Percentiles rank a stretch among this genome's conserved stretches.
Evolutionary conservation across 2,329 filamentous ascomycete genomes (phyloP).

Genomic region (Diplodia corticola): DNA sequence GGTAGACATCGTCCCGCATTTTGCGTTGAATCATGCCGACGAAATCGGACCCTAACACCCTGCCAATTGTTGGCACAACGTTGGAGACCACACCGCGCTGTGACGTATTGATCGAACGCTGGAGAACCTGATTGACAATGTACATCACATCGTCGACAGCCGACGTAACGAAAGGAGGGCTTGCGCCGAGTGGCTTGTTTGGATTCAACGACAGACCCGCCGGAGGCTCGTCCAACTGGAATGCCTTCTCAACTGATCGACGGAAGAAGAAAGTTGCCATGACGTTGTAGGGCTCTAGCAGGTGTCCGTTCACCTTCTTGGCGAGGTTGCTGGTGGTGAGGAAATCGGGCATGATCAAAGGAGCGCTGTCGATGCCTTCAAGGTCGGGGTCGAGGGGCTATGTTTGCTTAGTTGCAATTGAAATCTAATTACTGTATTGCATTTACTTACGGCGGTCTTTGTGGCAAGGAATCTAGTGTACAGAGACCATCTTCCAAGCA

Average conservation of each 20-base stretch:
- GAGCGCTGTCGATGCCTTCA: constrained; percentile 52
- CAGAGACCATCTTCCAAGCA: constrained; percentile 90
- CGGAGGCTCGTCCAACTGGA: constrained; percentile 91
- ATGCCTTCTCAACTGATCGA: constrained; percentile 93
- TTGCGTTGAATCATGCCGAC: constrained; percentile 96
- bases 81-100: constrained; percentile 75
- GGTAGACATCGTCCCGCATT: constrained; percentile 95
- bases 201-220: constrained; percentile 74
- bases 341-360: constrained; percentile 69
- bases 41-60: constrained; percentile 85
- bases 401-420: constrained; percentile 16
- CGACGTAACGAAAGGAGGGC: constrained; percentile 87
- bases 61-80: constrained; percentile 74
- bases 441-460: constrained; percentile 71
- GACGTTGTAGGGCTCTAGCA: constrained; percentile 79
- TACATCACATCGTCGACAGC: constrained; percentile 99
- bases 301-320: constrained; percentile 72
- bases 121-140: constrained; percentile 89
- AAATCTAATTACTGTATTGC: constrained; percentile 25
- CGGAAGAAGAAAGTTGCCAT: constrained; percentile 98
- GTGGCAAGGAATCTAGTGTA: constrained; percentile 86
- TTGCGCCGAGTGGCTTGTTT: constrained; percentile 69
- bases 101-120: constrained; percentile 82
- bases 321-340: constrained; percentile 76
- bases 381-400: constrained; percentile 48